Percentiles rank a stretch among this genome's conserved stretches.
These are phyloP conservation scores for Phaffia rhodozyma DNA, from an alignment of 1,284 basidiomycete species.

Conservation along the genomic window DNA sequence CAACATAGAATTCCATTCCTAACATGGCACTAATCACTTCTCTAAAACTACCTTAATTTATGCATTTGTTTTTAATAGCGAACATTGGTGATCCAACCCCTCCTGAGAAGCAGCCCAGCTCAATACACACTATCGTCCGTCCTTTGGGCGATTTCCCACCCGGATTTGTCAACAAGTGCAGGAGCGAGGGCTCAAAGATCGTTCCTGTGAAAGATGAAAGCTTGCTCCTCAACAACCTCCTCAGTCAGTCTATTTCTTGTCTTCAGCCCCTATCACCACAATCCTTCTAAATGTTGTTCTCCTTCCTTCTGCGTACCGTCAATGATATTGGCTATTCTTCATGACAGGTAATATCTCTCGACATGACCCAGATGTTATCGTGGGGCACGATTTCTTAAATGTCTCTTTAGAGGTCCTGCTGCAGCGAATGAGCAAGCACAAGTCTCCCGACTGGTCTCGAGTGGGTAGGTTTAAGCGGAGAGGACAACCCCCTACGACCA, in stretches of 20 bases:
- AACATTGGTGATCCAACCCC: slow-evolving; percentile 80
- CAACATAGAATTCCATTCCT: not conserved
- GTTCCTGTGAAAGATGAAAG: slow-evolving; percentile 63
- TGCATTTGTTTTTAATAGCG: slow-evolving; percentile 39
- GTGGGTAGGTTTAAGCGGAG: slow-evolving; percentile 82
- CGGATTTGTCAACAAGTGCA: slow-evolving; percentile 62
- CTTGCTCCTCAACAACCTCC: slow-evolving; percentile 61
- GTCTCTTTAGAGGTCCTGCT: slow-evolving; percentile 82
- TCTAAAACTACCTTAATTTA: not conserved
- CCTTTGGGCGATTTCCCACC: slow-evolving; percentile 79
- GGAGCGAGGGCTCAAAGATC: slow-evolving; percentile 55
- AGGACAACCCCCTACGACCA: slow-evolving; percentile 62
- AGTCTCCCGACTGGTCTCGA: slow-evolving; percentile 84
- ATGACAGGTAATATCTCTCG: slow-evolving; percentile 61
- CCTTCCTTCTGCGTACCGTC: not conserved
- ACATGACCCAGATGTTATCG: slow-evolving; percentile 85
- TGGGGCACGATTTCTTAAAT: slow-evolving; percentile 92
- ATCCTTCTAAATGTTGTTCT: not conserved
- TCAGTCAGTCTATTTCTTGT: slow-evolving; percentile 43
- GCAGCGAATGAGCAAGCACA: slow-evolving; percentile 79
- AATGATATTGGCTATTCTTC: not conserved
- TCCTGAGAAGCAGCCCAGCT: slow-evolving; percentile 70
- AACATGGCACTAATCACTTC: not conserved
- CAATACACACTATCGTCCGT: slow-evolving; percentile 78
- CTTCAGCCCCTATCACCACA: not conserved